Evolutionary conservation across 805 yeast species (phyloP).

Genomic region (Kuraishia piskuri): DNA sequence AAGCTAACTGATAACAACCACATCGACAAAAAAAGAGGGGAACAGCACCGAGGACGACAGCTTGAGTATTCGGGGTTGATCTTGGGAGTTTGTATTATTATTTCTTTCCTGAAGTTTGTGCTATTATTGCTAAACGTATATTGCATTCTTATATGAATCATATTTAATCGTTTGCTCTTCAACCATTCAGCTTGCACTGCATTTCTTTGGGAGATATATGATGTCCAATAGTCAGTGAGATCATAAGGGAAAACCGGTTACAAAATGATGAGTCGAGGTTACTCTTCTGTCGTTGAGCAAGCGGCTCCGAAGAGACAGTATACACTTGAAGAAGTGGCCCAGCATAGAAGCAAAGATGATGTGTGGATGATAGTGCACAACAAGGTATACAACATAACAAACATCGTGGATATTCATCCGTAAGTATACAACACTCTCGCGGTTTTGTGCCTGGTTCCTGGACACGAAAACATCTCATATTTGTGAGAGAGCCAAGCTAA

Average conservation of each 20-base stretch:
- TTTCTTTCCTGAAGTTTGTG: neutral
- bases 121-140: too few relatives aligned
- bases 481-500: neutral
- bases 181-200: too few relatives aligned
- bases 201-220: neutral
- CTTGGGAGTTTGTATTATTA: neutral
- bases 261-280: neutral
- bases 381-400: conserved; percentile 57
- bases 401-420: conserved; percentile 55
- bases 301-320: conserved; percentile 4
- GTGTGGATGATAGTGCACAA: conserved; percentile 68
- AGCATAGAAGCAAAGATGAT: conserved; percentile 40
- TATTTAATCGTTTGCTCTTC: neutral
- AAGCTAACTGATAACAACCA: neutral
- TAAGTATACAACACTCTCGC: too few relatives aligned
- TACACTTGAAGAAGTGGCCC: conserved; percentile 35
- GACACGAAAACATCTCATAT: too few relatives aligned
- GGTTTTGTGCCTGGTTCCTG: too few relatives aligned
- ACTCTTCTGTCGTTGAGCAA: neutral
- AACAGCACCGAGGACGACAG: neutral
- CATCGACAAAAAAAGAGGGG: neutral
- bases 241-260: neutral
- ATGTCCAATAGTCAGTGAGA: neutral
- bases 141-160: neutral
- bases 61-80: neutral